Evolutionary conservation across 495 filamentous ascomycete species (phyloP).

Genomic region (Aspergillus conjunctus): DNA sequence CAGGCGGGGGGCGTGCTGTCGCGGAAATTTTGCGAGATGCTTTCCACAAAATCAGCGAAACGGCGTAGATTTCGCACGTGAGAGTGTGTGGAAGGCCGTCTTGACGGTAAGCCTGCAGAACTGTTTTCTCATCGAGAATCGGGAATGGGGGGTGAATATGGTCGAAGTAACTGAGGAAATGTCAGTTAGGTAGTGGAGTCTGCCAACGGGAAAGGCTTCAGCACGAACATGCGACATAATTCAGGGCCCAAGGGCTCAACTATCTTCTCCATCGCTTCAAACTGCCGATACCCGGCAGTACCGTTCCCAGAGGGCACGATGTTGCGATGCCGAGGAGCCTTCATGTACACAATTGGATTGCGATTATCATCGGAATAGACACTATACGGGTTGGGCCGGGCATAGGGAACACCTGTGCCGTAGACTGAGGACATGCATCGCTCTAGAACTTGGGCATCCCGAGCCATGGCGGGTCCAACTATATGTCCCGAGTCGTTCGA

Average conservation of each 20-base stretch:
- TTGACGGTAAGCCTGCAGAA: conserved; percentile 8
- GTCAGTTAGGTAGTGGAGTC: not conserved
- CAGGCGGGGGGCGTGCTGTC: conserved; percentile 3
- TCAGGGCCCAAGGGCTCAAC: conserved; percentile 12
- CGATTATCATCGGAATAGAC: conserved; percentile 15
- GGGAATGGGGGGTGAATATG: conserved; percentile 14
- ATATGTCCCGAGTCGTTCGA: conserved; percentile 13
- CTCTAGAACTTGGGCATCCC: conserved; percentile 13
- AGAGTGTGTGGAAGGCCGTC: conserved; percentile 13
- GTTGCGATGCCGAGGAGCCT: conserved; percentile 8
- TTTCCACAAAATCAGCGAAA: conserved; percentile 12
- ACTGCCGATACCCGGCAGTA: conserved; percentile 10
- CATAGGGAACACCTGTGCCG: conserved; percentile 11
- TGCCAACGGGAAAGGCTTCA: not conserved
- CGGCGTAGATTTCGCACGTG: conserved; percentile 13
- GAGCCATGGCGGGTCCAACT: conserved; percentile 11
- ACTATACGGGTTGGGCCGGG: conserved; percentile 15
- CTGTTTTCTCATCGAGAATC: conserved; percentile 14
- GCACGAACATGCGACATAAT: conserved; percentile 5
- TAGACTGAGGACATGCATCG: conserved; percentile 10
- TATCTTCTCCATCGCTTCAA: conserved; percentile 17
- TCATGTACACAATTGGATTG: conserved; percentile 14
- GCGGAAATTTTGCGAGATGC: not conserved
- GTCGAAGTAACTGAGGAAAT: conserved; percentile 3
- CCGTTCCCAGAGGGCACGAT: conserved; percentile 10